These are phyloP conservation scores for Suillus placidus DNA, from an alignment of 768 basidiomycete genomes.

Conservation along the genomic window DNA sequence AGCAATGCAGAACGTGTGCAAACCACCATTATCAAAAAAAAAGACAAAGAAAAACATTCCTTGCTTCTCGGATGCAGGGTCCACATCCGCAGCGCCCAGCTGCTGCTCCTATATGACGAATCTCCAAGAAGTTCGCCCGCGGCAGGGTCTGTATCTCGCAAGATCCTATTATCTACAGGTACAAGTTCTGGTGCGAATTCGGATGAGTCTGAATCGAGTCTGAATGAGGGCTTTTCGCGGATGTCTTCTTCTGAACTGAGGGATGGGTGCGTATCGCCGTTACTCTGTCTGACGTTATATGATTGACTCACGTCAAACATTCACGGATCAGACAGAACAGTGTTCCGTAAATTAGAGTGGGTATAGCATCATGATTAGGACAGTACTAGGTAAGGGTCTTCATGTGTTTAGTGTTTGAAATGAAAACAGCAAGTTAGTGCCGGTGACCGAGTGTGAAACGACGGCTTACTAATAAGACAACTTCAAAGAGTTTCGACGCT, in stretches of 20 bases:
- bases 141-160: slow-evolving; percentile 66
- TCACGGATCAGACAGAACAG: not conserved
- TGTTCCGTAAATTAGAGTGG: not conserved
- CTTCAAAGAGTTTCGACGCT: not conserved
- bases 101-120: slow-evolving; percentile 87
- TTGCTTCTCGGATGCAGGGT: slow-evolving; percentile 68
- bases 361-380: not conserved
- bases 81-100: slow-evolving; percentile 57
- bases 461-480: not conserved
- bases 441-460: not conserved
- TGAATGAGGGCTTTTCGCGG: slow-evolving; percentile 75
- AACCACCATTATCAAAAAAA: slow-evolving; percentile 90
- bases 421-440: not conserved
- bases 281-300: not conserved
- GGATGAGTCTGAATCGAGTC: slow-evolving; percentile 82
- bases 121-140: slow-evolving; percentile 60
- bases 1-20: slow-evolving; percentile 90
- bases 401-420: not conserved
- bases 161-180: slow-evolving; percentile 78
- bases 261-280: slow-evolving; percentile 28
- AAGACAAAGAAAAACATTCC: slow-evolving; percentile 71
- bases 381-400: not conserved
- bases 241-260: slow-evolving; percentile 74
- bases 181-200: slow-evolving; percentile 84
- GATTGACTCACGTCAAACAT: not conserved